These are phyloP conservation scores for Talaromyces ruber DNA, from an alignment of 495 filamentous ascomycete genomes.

Conservation along the genomic window DNA sequence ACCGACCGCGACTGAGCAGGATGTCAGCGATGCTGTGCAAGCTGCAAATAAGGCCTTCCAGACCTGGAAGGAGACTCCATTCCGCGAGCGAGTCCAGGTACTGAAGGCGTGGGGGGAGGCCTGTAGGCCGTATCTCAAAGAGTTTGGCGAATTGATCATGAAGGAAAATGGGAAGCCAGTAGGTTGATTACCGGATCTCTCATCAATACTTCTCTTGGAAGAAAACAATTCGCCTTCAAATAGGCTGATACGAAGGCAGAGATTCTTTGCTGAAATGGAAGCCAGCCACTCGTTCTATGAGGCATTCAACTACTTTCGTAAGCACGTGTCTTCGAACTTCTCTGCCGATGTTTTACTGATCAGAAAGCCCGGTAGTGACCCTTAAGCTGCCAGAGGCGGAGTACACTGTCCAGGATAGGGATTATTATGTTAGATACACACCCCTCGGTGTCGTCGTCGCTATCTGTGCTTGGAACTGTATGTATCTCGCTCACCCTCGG, in stretches of 20 bases:
- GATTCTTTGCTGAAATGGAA: too few species aligned
- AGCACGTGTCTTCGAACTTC: too few species aligned
- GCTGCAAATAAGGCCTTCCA: slow-evolving; percentile 36
- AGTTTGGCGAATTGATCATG: slow-evolving; percentile 36
- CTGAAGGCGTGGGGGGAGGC: slow-evolving; percentile 40
- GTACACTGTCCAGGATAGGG: slow-evolving; percentile 29
- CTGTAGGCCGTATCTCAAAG: slow-evolving; percentile 23
- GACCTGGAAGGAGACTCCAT: slow-evolving; percentile 30
- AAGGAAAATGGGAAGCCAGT: slow-evolving; percentile 41
- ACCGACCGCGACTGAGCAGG: slow-evolving; percentile 30
- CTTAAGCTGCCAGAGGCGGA: neutral
- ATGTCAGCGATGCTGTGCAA: slow-evolving; percentile 43
- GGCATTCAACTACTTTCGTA: too few species aligned
- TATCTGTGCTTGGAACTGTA: slow-evolving; percentile 54
- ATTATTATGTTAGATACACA: slow-evolving; percentile 21
- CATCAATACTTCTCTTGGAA: too few species aligned
- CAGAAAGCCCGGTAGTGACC: too few species aligned
- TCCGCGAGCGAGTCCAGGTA: slow-evolving; percentile 38
- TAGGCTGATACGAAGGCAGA: too few species aligned
- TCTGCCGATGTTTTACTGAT: too few species aligned
- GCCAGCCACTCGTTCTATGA: too few species aligned
- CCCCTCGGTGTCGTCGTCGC: slow-evolving; percentile 42
- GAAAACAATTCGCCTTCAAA: too few species aligned
- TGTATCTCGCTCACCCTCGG: neutral
- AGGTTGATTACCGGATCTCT: too few species aligned